These are phyloP conservation scores for Chrysoporthe deuterocubensis DNA, from an alignment of 2,329 filamentous ascomycete species.

Conservation along the genomic window DNA sequence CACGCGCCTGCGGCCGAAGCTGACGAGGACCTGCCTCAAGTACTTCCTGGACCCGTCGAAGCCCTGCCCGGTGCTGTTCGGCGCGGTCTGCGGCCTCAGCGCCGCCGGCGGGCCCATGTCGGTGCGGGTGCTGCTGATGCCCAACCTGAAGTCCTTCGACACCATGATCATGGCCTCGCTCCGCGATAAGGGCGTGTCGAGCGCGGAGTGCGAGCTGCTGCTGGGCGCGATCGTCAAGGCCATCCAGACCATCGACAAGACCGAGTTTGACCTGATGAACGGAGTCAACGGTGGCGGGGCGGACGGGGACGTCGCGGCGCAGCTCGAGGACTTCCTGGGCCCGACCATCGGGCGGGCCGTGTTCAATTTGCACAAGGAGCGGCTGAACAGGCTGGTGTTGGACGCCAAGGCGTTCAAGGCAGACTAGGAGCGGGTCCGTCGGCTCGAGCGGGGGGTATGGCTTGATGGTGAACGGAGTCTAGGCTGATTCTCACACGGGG, in stretches of 20 bases:
- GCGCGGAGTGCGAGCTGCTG: constrained; percentile 58
- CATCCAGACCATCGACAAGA: constrained; percentile 49
- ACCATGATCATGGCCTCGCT: constrained; percentile 57
- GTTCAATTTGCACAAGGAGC: constrained; percentile 48
- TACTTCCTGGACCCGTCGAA: constrained; percentile 87
- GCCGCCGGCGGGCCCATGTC: constrained; percentile 72
- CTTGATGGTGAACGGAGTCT: constrained; percentile 34
- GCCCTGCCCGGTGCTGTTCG: constrained; percentile 83
- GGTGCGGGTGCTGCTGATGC: constrained; percentile 59
- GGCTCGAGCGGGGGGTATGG: constrained; percentile 5
- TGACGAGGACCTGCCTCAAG: constrained; percentile 92
- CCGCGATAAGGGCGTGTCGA: constrained; percentile 47
- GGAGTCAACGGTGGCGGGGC: constrained; percentile 40
- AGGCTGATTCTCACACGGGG: constrained; percentile 11
- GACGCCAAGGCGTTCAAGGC: constrained; percentile 54
- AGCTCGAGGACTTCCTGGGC: constrained; percentile 60
- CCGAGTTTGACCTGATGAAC: constrained; percentile 41
- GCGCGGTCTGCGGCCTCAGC: constrained; percentile 79
- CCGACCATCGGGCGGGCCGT: constrained; percentile 57
- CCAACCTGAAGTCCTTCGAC: constrained; percentile 60
- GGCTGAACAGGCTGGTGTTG: constrained; percentile 55
- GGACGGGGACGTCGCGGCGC: constrained; percentile 44
- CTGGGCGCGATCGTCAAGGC: constrained; percentile 61
- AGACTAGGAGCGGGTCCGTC: constrained; percentile 41
- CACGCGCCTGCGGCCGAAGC: constrained; percentile 80